phyloP scores from a whole-genome alignment of 257 asterid species.

The Salvia rosmarinus region DNA sequence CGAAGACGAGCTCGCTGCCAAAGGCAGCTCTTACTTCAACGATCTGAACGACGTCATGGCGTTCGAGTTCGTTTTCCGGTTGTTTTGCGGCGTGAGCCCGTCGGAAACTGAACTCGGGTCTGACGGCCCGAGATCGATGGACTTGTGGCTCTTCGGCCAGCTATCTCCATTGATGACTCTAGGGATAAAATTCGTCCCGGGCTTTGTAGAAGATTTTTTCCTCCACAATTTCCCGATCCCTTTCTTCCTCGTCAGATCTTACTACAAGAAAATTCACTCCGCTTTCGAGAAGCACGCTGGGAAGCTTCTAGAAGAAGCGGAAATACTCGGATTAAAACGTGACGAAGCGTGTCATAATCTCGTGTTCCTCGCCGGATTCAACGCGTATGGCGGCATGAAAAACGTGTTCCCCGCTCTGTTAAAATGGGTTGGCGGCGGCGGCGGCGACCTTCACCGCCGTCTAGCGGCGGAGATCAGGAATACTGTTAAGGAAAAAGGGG shows the following conservation, averaged over 20 bases:
- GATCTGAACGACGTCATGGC: constrained; percentile 47
- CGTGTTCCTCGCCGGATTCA: constrained; percentile 78
- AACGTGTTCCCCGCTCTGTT: constrained; percentile 54
- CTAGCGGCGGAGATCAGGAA: constrained; percentile 61
- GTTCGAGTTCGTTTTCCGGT: constrained; percentile 68
- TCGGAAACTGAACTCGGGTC: constrained; percentile 44
- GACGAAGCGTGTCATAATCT: constrained; percentile 84
- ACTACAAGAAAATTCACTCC: constrained; percentile 52
- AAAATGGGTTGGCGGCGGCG: constrained; percentile 68
- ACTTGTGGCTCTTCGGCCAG: constrained; percentile 63
- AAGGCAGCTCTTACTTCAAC: constrained; percentile 55
- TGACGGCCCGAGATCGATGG: constrained; percentile 49
- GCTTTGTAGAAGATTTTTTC: constrained; percentile 53
- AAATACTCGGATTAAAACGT: constrained; percentile 52
- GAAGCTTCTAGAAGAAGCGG: constrained; percentile 53
- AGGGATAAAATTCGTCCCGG: constrained; percentile 56
- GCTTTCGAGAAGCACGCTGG: constrained; percentile 46
- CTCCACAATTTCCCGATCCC: constrained; percentile 61
- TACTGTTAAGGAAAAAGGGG: constrained; percentile 50
- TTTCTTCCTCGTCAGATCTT: constrained; percentile 41
- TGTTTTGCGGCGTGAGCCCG: constrained; percentile 49
- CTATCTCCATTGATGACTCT: constrained; percentile 57
- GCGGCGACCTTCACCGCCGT: constrained; percentile 55
- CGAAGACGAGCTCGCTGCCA: constrained; percentile 50
- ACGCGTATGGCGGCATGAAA: constrained; percentile 90